Percentiles rank a stretch among this genome's conserved stretches.
These are phyloP conservation scores for Calendula officinalis DNA, from an alignment of 129 eudicot species.

Conservation along the genomic window DNA sequence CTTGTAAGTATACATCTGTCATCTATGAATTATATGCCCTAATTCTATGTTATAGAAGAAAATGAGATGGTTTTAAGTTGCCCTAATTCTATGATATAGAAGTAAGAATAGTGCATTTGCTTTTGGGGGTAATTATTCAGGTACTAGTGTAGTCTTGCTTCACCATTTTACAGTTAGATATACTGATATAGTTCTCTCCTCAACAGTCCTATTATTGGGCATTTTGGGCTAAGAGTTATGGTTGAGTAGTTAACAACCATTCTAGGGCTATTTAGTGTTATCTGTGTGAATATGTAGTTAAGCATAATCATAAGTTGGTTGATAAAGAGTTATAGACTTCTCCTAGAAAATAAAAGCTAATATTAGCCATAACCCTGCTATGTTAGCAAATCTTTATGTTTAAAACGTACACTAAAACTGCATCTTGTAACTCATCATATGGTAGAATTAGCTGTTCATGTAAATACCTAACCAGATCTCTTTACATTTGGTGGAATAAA, in stretches of 20 bases:
- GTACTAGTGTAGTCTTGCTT: neutral
- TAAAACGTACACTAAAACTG: neutral
- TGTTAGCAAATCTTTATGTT: neutral
- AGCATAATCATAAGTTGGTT: neutral
- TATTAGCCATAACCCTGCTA: no score
- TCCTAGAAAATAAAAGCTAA: no score
- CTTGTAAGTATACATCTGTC: constrained; percentile 47
- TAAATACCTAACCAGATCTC: no score
- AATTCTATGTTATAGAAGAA: neutral
- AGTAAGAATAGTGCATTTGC: neutral
- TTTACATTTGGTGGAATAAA: no score
- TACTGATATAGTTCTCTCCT: neutral
- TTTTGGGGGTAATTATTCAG: neutral
- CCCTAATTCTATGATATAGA: neutral
- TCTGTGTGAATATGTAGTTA: neutral
- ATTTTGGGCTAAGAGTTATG: no score
- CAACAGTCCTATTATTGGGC: no score
- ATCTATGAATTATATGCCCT: neutral
- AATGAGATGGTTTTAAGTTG: neutral
- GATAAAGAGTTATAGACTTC: no score
- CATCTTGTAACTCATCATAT: neutral
- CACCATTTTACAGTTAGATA: neutral
- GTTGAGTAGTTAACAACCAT: neutral
- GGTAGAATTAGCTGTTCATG: no score
- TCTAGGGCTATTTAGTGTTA: neutral